Percentiles rank a stretch among this genome's conserved stretches.
Conservation (phyloP, 805 yeast genomes). For the Schwanniomyces sp. region DNA sequence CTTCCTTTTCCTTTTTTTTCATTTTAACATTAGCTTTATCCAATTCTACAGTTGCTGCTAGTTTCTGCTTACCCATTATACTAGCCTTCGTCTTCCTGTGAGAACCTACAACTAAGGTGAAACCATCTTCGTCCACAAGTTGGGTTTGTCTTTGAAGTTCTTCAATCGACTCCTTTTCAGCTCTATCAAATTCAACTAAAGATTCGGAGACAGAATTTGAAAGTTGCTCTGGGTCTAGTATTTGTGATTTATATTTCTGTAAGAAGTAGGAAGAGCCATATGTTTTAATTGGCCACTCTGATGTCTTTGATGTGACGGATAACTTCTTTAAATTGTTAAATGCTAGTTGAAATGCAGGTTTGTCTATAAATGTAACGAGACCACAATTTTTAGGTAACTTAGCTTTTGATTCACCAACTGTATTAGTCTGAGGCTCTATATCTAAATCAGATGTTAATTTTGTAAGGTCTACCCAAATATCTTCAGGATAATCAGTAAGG, state of each 20-base stretch:
- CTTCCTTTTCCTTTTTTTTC: slow-evolving; percentile 77
- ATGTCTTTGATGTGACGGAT: slow-evolving; percentile 16
- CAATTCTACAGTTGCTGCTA: slow-evolving; percentile 35
- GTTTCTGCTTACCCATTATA: slow-evolving; percentile 55
- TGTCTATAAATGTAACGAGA: slow-evolving; percentile 72
- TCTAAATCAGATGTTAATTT: slow-evolving; percentile 57
- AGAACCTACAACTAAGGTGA: slow-evolving; percentile 84
- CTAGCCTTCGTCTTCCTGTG: slow-evolving; percentile 81
- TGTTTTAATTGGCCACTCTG: slow-evolving; percentile 40
- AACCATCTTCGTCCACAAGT: slow-evolving; percentile 89
- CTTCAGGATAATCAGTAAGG: slow-evolving; percentile 43
- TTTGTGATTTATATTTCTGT: slow-evolving; percentile 29
- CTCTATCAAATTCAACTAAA: slow-evolving; percentile 64
- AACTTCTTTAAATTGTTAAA: slow-evolving; percentile 59
- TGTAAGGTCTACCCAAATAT: slow-evolving; percentile 52
- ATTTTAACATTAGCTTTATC: slow-evolving; percentile 47
- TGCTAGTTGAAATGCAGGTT: slow-evolving; percentile 63
- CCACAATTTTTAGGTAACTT: slow-evolving; percentile 75
- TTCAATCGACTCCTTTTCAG: slow-evolving; percentile 63
- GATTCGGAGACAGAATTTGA: slow-evolving; percentile 58
- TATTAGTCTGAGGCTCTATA: slow-evolving; percentile 10
- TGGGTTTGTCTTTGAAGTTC: slow-evolving; percentile 55
- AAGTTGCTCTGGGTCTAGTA: slow-evolving; percentile 51
- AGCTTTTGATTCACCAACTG: slow-evolving; percentile 10
- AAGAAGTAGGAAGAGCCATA: slow-evolving; percentile 46